Conservation (phyloP, 108 stramenopile species). For the Conticribra weissflogii region DNA sequence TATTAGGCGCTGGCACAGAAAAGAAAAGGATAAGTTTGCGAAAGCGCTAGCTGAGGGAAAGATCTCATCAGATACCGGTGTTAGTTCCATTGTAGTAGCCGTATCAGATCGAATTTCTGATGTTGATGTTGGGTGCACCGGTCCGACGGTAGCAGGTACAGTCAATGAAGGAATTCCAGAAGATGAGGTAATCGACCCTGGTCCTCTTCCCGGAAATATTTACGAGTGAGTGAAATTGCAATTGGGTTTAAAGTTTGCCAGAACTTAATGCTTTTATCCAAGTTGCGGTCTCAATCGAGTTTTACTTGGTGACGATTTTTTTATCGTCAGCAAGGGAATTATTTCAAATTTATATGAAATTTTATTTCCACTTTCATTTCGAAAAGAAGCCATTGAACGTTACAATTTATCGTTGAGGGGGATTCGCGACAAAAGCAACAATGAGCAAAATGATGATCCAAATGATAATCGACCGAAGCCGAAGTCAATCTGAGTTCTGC, state of each 20-base stretch:
- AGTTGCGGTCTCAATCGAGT: too few species aligned
- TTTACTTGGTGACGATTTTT: too few species aligned
- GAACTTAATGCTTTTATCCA: conserved; percentile 3
- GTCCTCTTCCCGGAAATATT: conserved; percentile 73
- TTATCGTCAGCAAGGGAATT: conserved; percentile 47
- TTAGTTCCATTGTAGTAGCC: neutral
- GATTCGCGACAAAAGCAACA: neutral
- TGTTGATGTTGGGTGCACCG: conserved; percentile 71
- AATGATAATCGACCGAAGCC: too few species aligned
- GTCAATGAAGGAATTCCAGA: conserved; percentile 11
- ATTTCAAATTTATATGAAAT: conserved; percentile 80
- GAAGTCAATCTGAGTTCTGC: too few species aligned
- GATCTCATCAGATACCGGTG: neutral
- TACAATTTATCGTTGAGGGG: conserved; percentile 1
- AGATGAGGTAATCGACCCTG: conserved; percentile 65
- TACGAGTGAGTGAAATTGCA: conserved; percentile 45
- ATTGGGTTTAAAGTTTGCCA: neutral
- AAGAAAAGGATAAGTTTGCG: conserved; percentile 55
- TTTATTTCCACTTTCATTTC: conserved; percentile 69
- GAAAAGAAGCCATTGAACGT: conserved; percentile 49
- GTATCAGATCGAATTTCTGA: conserved; percentile 25
- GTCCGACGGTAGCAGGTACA: conserved; percentile 20
- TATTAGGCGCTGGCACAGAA: conserved; percentile 70
- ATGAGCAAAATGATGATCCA: too few species aligned
- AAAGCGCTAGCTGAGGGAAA: conserved; percentile 57